Evolutionary conservation across 306 rosid species (phyloP), one percentile per base, ranked within the genome.

Genomic region (Begonia peltatifolia): DNA sequence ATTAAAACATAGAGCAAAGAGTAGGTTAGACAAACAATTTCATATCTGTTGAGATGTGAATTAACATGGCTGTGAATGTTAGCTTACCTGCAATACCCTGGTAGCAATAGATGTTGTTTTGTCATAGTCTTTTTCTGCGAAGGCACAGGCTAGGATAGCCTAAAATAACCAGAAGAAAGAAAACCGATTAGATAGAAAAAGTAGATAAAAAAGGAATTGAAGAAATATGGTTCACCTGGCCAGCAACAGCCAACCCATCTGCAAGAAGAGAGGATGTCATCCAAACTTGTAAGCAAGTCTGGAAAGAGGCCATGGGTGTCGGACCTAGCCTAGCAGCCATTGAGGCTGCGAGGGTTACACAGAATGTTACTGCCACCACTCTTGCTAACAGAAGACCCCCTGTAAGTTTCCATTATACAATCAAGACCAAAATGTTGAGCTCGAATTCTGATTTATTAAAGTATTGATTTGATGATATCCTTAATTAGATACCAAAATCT

Each of bases 81-180:
- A n/a, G n/a, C 3, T 13, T 12, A 81, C 88, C 84, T 81, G 89
- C 48, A 82, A 68, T 2, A 84, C 78, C 20, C 96, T 30, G 52
- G 71, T 70, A 25, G 96, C 88, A 0, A 74, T 59, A 4, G 76
- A 79, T 35, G 62, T 56, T 41, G 85, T 84, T 74, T 83, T 86
- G 10, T 70, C 59, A 15, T 65, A 67, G 71, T 92, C 82, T 71
- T 83, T 86, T 73, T 81, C 94, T 7, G 99, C 79, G 66, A 92
- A 92, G 3, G 94, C 75, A 66, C 93, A 65, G 3, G 96, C 99
- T 20, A 92, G 79, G 61, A 92, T 77, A 41, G 99, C 88, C 95
- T 85, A 43, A 58, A 11, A 5, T 42, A 50, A 17, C 20, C 42
- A 60, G 20, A 41, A 18, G 20, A 47, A 2, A 0, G 6, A 5